Conservation (phyloP, 2,329 filamentous ascomycete species). For the Coccinonectria pachysandricola region DNA sequence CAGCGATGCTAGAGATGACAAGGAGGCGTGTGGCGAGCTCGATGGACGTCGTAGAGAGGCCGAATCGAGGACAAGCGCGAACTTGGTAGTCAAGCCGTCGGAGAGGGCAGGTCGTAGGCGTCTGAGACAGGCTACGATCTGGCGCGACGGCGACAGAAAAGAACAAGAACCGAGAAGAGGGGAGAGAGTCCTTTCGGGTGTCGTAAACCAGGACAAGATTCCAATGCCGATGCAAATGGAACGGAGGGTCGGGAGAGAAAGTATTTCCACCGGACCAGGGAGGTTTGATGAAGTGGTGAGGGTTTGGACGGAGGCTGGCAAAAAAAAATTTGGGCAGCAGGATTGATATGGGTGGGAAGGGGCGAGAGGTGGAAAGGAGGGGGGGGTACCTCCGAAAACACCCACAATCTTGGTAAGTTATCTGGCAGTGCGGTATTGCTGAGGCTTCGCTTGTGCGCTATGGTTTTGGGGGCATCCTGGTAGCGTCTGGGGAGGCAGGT, state of each 20-base stretch:
- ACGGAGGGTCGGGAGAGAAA: constrained; percentile 22
- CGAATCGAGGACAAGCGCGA: constrained; percentile 19
- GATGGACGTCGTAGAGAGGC: constrained; percentile 14
- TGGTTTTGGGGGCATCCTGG: no score
- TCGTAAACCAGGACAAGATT: constrained; percentile 23
- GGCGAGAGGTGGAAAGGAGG: constrained; percentile 17
- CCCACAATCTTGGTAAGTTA: no score
- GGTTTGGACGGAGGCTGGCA: constrained; percentile 25
- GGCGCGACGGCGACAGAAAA: constrained; percentile 18
- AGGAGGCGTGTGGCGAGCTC: constrained; percentile 17
- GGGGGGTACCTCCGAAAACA: constrained; percentile 9
- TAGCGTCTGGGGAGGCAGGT: no score
- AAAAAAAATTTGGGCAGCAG: constrained; percentile 29
- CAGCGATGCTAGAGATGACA: no score
- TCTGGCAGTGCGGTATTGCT: no score
- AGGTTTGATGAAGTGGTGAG: constrained; percentile 25
- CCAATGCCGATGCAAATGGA: constrained; percentile 23
- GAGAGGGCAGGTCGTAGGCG: constrained; percentile 17
- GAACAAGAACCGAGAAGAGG: constrained; percentile 14
- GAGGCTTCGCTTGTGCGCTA: no score
- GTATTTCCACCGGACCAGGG: constrained; percentile 27
- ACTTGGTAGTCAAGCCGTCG: constrained; percentile 16
- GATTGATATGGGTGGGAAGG: constrained; percentile 23
- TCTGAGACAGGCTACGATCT: constrained; percentile 24
- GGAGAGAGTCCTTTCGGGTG: constrained; percentile 18